Evolutionary conservation across 2,329 filamentous ascomycete genomes (phyloP), one percentile per base, ranked within the genome.

Genomic region (Colletotrichum horii): DNA sequence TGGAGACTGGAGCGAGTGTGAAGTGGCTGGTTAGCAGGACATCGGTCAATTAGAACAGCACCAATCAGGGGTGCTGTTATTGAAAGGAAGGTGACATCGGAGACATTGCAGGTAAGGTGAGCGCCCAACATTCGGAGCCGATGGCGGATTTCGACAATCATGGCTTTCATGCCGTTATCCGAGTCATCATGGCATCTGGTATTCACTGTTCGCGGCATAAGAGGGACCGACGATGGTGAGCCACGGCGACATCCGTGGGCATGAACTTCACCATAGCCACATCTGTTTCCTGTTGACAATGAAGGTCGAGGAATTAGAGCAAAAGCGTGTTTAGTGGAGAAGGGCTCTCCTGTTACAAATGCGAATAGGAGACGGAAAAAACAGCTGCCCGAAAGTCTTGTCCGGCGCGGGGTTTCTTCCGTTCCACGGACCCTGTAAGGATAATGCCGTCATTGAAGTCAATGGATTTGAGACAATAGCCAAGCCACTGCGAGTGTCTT

Each of bases 391-490:
- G 55, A 32, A 26, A 28, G 8, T 24, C 36, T 55, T 24, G 34
- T 19, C 36, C 62, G 73, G 73, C 26, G 2, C 3, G 6, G 2
- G 6, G 14, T 32, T 73, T 75, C 43, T 73, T 75, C 73, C 73
- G 69, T 36, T 68, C 68, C 73, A 34, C 16, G 26, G 15, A 22
- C 16, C 19, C 34, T 55, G 58, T 26, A 65, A 24, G 73, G 64
- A 75, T 65, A 16, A 73, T 73, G 73, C 62, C 64, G 70, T 73
- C 73, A 75, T 65, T 26, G 30, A 72, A 61, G 38, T 24, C 15
- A 56, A 61, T 66, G 24, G 11, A 14, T 4, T 48, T 14, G 22
- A 26, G 8, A 24, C 43, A 19, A 28, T 43, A 61, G 12, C 67
- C 19, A 30, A 22, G 3, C n/a, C 43, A 14, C 2, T 24, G 1